Base-by-base conservation (phyloP, 1,284 basidiomycete species). In the Fomitopsis betulina region DNA sequence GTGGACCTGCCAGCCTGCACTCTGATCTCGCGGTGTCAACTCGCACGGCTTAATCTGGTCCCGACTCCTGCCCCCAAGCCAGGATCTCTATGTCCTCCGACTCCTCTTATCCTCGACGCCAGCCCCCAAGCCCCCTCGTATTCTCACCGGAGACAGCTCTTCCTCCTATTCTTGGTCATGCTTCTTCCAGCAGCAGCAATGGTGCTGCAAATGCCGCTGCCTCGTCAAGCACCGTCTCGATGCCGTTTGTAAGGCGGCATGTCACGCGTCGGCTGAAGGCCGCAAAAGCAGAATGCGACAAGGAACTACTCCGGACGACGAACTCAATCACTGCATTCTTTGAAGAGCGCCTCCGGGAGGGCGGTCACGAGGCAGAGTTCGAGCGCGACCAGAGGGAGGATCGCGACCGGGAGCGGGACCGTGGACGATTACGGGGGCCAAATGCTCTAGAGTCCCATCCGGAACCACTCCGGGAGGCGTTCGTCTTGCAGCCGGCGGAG, bases 261-360 rank as follows among this genome's bases (percentile, higher is more conserved):
- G 93, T 98, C 67, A 93, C 92, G 51, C 86, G 94, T 66, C 89
- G 96, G 57, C 86, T 98, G 72, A 91, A 91, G 73, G 89, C 89
- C 1, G 95, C 96, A 59, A 99, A 99, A 79, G 87, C 91, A 56
- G 91, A 93, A 64, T 99, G 96, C 78, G 95, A 99, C 82, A 91
- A 91, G 75, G 94, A 97, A 69, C 83, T 99, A 12, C 87, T 89
- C 69, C 89, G 93, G 66, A 92, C 98, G 67, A 92, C 96, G 56
- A 89, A 92, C 70, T 92, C 88, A 59, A 95, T 99, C 78, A 96
- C 96, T 60, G 76, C 85, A 32, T 98, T 94, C 75, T 97, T 98
- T 65, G 96, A 99, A 75, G 89, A 94, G 68, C 84, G 89, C 63
- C 81, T 96, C 53, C 79, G 89, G 54, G 87, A 91, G 62, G 81